phyloP scores from a whole-genome alignment of 2,329 filamentous ascomycete species.

The Monosporascus sp. region DNA sequence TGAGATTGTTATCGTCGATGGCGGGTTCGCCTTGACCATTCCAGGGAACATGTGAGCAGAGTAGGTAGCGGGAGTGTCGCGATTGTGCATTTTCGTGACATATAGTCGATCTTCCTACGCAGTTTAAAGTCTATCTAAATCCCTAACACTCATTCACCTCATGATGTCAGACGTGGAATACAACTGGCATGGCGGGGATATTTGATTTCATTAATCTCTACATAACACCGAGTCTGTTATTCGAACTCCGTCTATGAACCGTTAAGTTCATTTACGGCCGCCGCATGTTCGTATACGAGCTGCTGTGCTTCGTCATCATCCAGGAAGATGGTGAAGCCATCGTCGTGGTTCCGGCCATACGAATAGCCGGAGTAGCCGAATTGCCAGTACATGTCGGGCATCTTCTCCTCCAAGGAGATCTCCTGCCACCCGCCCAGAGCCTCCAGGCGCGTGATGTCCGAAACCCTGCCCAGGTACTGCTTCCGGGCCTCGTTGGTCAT shows the following conservation, averaged over 20 bases:
- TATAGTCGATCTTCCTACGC: too few species aligned
- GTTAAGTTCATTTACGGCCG: slow-evolving; percentile 31
- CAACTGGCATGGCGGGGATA: too few species aligned
- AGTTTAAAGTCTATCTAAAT: too few species aligned
- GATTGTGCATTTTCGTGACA: too few species aligned
- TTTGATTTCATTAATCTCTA: too few species aligned
- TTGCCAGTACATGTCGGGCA: slow-evolving; percentile 53
- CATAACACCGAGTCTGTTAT: too few species aligned
- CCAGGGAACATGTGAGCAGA: slow-evolving; percentile 14
- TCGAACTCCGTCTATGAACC: neutral
- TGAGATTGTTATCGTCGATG: slow-evolving; percentile 18
- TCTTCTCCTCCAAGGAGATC: slow-evolving; percentile 38
- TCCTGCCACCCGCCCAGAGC: slow-evolving; percentile 45
- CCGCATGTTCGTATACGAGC: slow-evolving; percentile 39
- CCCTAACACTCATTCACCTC: too few species aligned
- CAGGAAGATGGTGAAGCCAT: slow-evolving; percentile 52
- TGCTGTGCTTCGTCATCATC: slow-evolving; percentile 41
- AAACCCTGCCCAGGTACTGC: slow-evolving; percentile 37
- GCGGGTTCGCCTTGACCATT: slow-evolving; percentile 14
- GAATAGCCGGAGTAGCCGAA: slow-evolving; percentile 46
- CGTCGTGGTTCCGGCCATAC: slow-evolving; percentile 48
- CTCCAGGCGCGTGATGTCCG: slow-evolving; percentile 37
- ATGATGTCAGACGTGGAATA: too few species aligned
- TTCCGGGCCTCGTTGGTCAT: slow-evolving; percentile 41
- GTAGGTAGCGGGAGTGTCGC: too few species aligned